These are phyloP conservation scores for Xenosphaeropsis pyriputrescens DNA, from an alignment of 2,329 filamentous ascomycete genomes.

Conservation along the genomic window DNA sequence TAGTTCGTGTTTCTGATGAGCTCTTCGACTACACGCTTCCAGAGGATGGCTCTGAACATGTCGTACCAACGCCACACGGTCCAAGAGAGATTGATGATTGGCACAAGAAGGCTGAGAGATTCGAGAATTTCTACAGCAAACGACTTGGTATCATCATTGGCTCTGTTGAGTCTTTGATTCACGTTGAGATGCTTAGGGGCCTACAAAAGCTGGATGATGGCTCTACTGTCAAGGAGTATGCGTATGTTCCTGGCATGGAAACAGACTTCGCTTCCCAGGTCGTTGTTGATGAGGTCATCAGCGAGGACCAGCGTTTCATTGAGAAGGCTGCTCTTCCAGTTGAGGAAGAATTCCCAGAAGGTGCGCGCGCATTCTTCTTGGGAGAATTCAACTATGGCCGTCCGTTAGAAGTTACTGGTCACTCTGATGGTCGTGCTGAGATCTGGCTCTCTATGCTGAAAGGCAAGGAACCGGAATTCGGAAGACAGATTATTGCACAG, in stretches of 20 bases:
- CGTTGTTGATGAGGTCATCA: constrained; percentile 78
- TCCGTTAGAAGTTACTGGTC: constrained; percentile 68
- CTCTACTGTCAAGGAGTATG: constrained; percentile 86
- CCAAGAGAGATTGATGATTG: constrained; percentile 69
- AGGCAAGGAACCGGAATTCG: constrained; percentile 68
- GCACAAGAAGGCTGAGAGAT: constrained; percentile 67
- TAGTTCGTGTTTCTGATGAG: constrained; percentile 81
- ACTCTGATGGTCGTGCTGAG: constrained; percentile 61
- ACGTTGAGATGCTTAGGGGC: constrained; percentile 89
- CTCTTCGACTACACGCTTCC: constrained; percentile 75
- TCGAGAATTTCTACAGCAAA: constrained; percentile 83
- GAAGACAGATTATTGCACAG: constrained; percentile 54
- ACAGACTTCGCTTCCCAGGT: constrained; percentile 84
- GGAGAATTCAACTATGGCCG: constrained; percentile 88
- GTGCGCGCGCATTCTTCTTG: constrained; percentile 78
- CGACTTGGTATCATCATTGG: constrained; percentile 80
- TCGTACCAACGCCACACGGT: constrained; percentile 56
- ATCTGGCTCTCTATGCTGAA: constrained; percentile 63
- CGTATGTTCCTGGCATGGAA: constrained; percentile 69
- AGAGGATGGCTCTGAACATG: constrained; percentile 41
- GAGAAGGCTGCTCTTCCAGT: constrained; percentile 80
- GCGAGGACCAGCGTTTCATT: constrained; percentile 84
- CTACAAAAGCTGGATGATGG: constrained; percentile 82
- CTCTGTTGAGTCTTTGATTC: constrained; percentile 73
- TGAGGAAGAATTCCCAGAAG: constrained; percentile 78